Base-by-base conservation (phyloP, 2,329 filamentous ascomycete species). In the Podosphaera leucotricha region DNA sequence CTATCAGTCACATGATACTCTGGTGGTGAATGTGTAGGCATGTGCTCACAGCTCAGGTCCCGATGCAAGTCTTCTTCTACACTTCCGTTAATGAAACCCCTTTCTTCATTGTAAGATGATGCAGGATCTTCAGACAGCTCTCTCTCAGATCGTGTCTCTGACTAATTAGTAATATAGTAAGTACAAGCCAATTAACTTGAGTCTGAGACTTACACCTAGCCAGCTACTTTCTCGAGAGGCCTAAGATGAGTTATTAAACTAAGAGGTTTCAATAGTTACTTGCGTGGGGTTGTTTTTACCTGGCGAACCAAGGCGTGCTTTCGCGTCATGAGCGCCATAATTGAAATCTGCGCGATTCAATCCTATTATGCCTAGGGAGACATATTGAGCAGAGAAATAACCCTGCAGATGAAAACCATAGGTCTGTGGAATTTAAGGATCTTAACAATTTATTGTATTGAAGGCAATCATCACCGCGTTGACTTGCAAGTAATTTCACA, bases 101-200 rank as follows among this genome's bases (percentile, higher is more conserved):
- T 61, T n/a, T n/a, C n/a, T 61, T 52, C 49, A 61, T 53, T 53
- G 39, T 52, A 56, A 6, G 54, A 57, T 16, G 53, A 54, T 43
- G 54, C 43, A 43, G 55, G 55, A 37, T 55, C 55, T 46, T 54
- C 53, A 8, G 56, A 58, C 21, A 52, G 43, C 37, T 54, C 55
- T 46, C 55, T 50, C 41, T 57, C 54, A 3, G 53, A 54, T 44
- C 48, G 49, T 33, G 48, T 47, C 20, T 54, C 52, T 4, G 50
- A 46, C 52, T 57, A 42, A 21, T 15, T 21, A 24, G 37, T 16
- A 24, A 38, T n/a, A 36, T 2, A 42, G 21, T 43, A 5, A 46
- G 19, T 18, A 30, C 36, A 18, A 19, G 22, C 8, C 22, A 19
- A 15, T 22, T 10, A 7, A 38, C 33, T 35, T 33, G 19, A 18